A percentile compares a stretch with the other conserved stretches of the same genome.
Conservation (phyloP, 2,329 filamentous ascomycete species). For the Aspergillus spinulosporus region DNA sequence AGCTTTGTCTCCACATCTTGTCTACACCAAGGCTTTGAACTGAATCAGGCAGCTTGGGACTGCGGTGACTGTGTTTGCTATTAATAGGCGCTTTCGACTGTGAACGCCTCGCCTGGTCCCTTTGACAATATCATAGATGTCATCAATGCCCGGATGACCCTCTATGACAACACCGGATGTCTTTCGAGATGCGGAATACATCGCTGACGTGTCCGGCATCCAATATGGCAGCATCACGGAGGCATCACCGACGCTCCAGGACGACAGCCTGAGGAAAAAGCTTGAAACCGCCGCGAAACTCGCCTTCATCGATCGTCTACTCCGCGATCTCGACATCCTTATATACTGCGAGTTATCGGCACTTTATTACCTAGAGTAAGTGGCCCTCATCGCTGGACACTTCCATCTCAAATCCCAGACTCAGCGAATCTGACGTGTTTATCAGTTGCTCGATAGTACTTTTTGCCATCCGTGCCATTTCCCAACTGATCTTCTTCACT, state of each 20-base stretch:
- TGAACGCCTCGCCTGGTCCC: constrained; percentile 1
- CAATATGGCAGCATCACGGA: constrained; percentile 31
- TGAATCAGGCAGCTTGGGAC: not conserved
- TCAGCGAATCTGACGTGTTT: not conserved
- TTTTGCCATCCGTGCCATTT: constrained; percentile 55
- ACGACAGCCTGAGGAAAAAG: constrained; percentile 33
- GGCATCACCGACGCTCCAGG: constrained; percentile 22
- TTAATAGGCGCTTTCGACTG: not conserved
- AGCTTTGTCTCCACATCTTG: not conserved
- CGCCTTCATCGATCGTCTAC: constrained; percentile 55
- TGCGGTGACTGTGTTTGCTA: not conserved
- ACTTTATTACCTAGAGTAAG: constrained; percentile 65
- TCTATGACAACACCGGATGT: constrained; percentile 50
- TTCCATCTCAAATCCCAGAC: not conserved
- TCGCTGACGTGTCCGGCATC: constrained; percentile 48
- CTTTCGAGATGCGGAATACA: constrained; percentile 49
- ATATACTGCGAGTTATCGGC: constrained; percentile 63
- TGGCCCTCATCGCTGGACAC: constrained; percentile 7
- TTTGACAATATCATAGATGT: constrained; percentile 16
- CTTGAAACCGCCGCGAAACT: constrained; percentile 43
- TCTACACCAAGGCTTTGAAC: not conserved
- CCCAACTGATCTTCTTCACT: constrained; percentile 61
- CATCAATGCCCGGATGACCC: constrained; percentile 44
- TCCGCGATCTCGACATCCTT: constrained; percentile 59
- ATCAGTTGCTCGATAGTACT: constrained; percentile 59